A percentile compares a stretch with the other conserved stretches of the same genome.
Conservation (phyloP, 345 rosid genomes). For the Carallia pectinifolia region DNA sequence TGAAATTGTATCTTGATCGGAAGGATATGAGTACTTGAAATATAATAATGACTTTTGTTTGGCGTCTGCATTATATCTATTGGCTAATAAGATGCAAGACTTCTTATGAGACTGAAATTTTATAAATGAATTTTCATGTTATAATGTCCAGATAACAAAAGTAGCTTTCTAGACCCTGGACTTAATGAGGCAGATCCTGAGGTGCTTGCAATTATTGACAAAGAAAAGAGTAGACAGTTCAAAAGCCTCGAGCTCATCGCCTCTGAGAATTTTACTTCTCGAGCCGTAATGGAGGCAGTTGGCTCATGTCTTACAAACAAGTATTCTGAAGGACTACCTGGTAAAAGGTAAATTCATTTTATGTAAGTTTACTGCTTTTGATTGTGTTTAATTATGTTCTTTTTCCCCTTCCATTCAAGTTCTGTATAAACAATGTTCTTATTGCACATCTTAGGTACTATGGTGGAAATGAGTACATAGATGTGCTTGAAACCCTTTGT, state of each 20-base stretch:
- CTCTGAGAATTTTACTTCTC: constrained; percentile 89
- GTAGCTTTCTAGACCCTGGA: constrained; percentile 49
- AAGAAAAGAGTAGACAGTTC: constrained; percentile 85
- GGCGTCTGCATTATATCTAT: not conserved
- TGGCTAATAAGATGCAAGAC: not conserved
- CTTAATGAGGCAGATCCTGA: constrained; percentile 75
- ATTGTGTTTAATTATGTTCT: constrained; percentile 3
- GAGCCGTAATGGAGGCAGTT: constrained; percentile 94
- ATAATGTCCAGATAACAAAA: constrained; percentile 40
- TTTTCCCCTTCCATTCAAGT: not conserved
- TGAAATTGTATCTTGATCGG: not conserved
- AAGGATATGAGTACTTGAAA: not conserved
- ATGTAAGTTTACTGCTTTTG: constrained; percentile 1
- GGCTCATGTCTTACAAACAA: constrained; percentile 95
- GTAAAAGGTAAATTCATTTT: constrained; percentile 60
- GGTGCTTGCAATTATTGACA: constrained; percentile 55
- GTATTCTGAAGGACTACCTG: constrained; percentile 93
- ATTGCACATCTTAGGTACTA: constrained; percentile 53
- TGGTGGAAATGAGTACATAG: constrained; percentile 89
- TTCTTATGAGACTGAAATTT: not conserved
- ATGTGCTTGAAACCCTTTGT: constrained; percentile 87
- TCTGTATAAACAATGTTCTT: not conserved
- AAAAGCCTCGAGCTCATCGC: constrained; percentile 93
- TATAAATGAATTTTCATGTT: constrained; percentile 1
- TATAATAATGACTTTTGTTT: not conserved